These are phyloP conservation scores for Hemileia vastatrix DNA, from an alignment of 1,284 basidiomycete genomes.

Conservation along the genomic window DNA sequence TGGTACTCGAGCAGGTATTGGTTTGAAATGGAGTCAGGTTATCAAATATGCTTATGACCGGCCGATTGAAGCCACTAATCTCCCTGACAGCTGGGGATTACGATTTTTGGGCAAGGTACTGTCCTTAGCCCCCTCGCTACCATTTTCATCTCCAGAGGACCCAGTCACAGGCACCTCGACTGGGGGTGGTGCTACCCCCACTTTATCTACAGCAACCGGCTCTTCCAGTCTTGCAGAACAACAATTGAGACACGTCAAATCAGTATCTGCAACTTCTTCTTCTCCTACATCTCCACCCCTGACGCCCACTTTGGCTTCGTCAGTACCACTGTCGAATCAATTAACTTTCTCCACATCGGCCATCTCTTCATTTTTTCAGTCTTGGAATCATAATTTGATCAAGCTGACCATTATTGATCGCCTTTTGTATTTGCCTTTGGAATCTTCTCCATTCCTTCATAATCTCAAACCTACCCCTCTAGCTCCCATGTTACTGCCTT, in stretches of 20 bases:
- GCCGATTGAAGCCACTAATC: conserved; percentile 1
- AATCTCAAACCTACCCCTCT: conserved; percentile 19
- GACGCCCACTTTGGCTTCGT: conserved; percentile 4
- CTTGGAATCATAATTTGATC: conserved; percentile 9
- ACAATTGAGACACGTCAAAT: too few species aligned
- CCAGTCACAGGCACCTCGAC: not conserved
- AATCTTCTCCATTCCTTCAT: conserved; percentile 22
- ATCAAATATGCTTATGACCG: conserved; percentile 17
- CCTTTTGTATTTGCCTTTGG: conserved; percentile 16
- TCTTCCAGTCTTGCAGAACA: not conserved
- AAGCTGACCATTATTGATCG: conserved; percentile 20
- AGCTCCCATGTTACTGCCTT: conserved; percentile 13
- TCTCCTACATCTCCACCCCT: not conserved
- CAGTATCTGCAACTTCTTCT: conserved; percentile 1
- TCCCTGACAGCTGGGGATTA: conserved; percentile 20
- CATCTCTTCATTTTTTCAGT: conserved; percentile 18
- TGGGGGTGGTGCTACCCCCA: not conserved
- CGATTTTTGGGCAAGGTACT: conserved; percentile 19
- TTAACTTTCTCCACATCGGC: conserved; percentile 6
- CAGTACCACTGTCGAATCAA: not conserved
- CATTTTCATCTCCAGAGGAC: conserved; percentile 1
- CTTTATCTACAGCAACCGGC: not conserved
- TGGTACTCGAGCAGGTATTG: conserved; percentile 13
- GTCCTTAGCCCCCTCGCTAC: conserved; percentile 2
- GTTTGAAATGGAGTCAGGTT: conserved; percentile 18